Base-by-base conservation (phyloP, 1,284 basidiomycete species). In the Trametes pubescens region DNA sequence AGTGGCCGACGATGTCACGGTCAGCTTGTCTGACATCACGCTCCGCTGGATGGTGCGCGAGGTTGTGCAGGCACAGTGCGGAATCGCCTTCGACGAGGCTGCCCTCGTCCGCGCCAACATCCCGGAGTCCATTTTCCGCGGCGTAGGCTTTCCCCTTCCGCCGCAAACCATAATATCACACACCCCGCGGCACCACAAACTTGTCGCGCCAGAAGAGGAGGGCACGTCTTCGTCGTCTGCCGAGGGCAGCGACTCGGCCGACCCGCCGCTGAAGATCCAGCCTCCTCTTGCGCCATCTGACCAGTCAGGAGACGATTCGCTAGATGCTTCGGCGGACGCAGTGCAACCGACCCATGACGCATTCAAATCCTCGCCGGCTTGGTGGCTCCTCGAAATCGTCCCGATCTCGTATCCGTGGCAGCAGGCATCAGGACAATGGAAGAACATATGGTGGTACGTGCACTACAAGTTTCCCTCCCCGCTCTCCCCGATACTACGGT, bases 21-120 rank as follows among this genome's bases (percentile, higher is more conserved):
- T 82, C 58, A 77, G 76, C 32, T 81, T 93, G 7, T 77, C 85
- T 0, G 81, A 89, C 64, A 87, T 91, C 67, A 74, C 86, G n/a
- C 77, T 92, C 29, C 85, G 84, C 32, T 92, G 90, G 90, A 92
- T 92, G 91, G 80, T 92, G 49, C 83, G 84, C 61, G 80, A 88
- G 65, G 76, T 82, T 62, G 76, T 81, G 8, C 68, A 67, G 3
- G 75, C 82, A 7, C 75, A 81, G 24, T 86, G 85, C 67, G 84
- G 83, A 3, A 80, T 91, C 37, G 65, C 77, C 32, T 90, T 89
- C 66, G 82, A 88, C 64, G 61, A 70, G 9, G 72, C 73, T 1
- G 79, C 73, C 32, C 78, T 87, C 53, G 66, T 67, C 18, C 71
- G 71, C 22, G 75, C 77, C 22, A 71, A 75, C 35, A 77, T 84